A percentile compares a stretch with the other conserved stretches of the same genome.
Evolutionary conservation across 345 rosid genomes (phyloP).

Genomic region (Cardiospermum halicacabum): DNA sequence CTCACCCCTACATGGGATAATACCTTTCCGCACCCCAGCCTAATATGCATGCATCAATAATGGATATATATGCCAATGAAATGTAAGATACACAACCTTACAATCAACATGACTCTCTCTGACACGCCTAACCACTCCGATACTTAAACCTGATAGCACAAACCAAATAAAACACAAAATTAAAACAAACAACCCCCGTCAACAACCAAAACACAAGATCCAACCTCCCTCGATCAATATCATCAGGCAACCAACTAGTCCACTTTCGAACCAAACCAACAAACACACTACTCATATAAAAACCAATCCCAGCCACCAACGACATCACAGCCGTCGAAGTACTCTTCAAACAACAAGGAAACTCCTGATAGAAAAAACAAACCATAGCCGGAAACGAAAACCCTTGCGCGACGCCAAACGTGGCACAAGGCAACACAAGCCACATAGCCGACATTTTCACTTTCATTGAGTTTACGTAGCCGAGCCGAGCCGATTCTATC

Average conservation of each 20-base stretch:
- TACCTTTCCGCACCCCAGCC: too few relatives aligned
- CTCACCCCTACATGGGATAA: too few relatives aligned
- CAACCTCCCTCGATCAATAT: constrained; percentile 16
- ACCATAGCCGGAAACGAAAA: constrained; percentile 11
- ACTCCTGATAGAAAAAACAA: constrained; percentile 11
- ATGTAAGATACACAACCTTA: too few relatives aligned
- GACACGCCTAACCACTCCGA: too few relatives aligned
- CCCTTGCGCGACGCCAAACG: constrained; percentile 1
- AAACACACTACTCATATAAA: not conserved
- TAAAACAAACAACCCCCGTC: constrained; percentile 1
- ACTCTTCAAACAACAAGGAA: constrained; percentile 6
- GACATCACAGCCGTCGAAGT: constrained; percentile 15
- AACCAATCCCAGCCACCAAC: constrained; percentile 3
- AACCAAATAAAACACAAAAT: constrained; percentile 10
- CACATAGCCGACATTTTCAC: constrained; percentile 11
- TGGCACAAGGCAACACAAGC: not conserved
- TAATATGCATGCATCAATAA: too few relatives aligned
- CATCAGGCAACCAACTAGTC: constrained; percentile 15
- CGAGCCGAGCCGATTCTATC: constrained; percentile 5
- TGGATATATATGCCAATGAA: too few relatives aligned
- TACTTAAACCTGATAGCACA: constrained; percentile 16
- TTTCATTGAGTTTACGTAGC: too few relatives aligned
- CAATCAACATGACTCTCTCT: too few relatives aligned
- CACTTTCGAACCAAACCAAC: not conserved
- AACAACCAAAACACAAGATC: constrained; percentile 21